Base-by-base conservation (phyloP, 2,329 filamentous ascomycete species). In the Fusarium sp. region DNA sequence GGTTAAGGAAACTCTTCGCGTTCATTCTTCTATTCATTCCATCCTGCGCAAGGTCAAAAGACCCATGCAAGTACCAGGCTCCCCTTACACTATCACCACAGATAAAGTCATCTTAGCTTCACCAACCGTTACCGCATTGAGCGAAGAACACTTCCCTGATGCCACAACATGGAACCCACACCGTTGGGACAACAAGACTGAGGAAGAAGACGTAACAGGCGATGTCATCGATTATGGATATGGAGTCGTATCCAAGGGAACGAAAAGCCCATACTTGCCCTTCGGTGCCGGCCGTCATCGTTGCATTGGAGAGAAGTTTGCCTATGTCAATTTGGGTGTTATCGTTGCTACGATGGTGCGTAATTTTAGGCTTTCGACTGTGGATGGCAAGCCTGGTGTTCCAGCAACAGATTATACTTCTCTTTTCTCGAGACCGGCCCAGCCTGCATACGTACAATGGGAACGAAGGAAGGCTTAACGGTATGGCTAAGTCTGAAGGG, bases 261-360 rank as follows among this genome's bases (percentile, higher is more conserved):
- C 78, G 2, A 72, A 71, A 34, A 81, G 79, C 31, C 78, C 76
- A 4, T 80, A 92, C 74, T 81, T 93, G 4, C 91, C 91, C 0
- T 93, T 93, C 72, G 91, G 91, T 4, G 91, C 90, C 0, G 91
- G 91, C 1, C 83, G 91, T 44, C 91, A 94, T 77, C 83, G 91
- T 20, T 93, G 91, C 72, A 92, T 94, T 61, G 91, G 91, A 18
- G 91, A 93, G 81, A 91, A 92, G 76, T 93, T 93, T 77, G 91
- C 91, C 1, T 92, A 93, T 72, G 78, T 91, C 44, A 91, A 93
- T 74, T 76, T 93, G 42, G 84, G 85, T 17, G 88, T 88, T 10
- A 92, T 93, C 63, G 79, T 92, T 24, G 85, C 86, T 1, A 88
- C 85, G 0, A 77, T 92, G 63, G 85, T 92, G 11, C 81, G 90